These are phyloP conservation scores for Claviceps sp. DNA, from an alignment of 2,329 filamentous ascomycete species.

Conservation along the genomic window DNA sequence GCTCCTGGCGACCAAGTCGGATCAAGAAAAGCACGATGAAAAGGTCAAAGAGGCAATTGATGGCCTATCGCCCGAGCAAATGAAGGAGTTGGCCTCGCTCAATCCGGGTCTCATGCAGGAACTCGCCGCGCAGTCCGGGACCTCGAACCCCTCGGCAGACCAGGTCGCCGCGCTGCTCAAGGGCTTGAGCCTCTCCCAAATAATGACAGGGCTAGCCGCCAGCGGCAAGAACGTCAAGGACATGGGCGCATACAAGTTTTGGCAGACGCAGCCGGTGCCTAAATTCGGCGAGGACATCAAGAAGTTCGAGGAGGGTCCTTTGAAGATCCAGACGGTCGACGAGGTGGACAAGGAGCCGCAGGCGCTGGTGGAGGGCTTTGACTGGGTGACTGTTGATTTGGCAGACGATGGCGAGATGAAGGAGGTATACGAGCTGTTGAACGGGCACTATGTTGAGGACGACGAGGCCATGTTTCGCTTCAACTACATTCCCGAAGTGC, in stretches of 20 bases:
- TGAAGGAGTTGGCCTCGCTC: conserved; percentile 54
- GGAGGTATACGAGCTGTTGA: conserved; percentile 84
- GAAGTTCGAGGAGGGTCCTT: conserved; percentile 63
- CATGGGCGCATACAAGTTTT: conserved; percentile 97
- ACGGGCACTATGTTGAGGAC: conserved; percentile 94
- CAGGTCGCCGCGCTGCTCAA: conserved; percentile 41
- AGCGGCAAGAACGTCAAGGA: conserved; percentile 86
- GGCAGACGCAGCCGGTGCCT: conserved; percentile 92
- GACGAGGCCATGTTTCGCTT: conserved; percentile 95
- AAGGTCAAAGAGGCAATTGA: conserved; percentile 36
- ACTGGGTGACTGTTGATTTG: conserved; percentile 88
- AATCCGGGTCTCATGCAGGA: conserved; percentile 61
- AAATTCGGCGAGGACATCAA: conserved; percentile 53
- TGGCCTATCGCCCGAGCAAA: conserved; percentile 41
- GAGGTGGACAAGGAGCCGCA: conserved; percentile 67
- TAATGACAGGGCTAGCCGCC: conserved; percentile 62
- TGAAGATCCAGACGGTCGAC: conserved; percentile 66
- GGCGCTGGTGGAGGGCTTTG: conserved; percentile 67
- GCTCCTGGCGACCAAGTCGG: conserved; percentile 23
- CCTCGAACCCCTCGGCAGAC: conserved; percentile 23
- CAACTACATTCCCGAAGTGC: conserved; percentile 79
- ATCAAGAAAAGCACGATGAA: conserved; percentile 22
- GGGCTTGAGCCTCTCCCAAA: conserved; percentile 54
- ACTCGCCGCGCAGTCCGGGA: conserved; percentile 22
- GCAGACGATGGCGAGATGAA: conserved; percentile 64